Evolutionary conservation across 2,329 filamentous ascomycete genomes (phyloP), one percentile per base, ranked within the genome.

Genomic region (Beauveria sp.): DNA sequence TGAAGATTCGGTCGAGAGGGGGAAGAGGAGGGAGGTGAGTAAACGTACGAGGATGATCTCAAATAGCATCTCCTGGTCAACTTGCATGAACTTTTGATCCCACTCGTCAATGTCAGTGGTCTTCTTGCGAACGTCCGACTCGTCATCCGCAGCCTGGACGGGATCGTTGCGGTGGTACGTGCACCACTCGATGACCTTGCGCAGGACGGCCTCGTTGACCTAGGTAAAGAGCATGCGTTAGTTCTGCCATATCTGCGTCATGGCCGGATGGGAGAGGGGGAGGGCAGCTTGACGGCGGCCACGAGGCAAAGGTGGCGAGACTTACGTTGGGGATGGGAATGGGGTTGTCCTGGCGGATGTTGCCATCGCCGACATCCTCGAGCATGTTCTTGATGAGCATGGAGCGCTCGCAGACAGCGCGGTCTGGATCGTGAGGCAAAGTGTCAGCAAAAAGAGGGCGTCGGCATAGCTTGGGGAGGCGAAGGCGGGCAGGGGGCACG

Each of bases 31-130:
- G 38, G 10, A 34, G 8, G 28, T 22, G 26, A 12, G 18, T 34
- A 16, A 60, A 81, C 88, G 63, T 83, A 95, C 91, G 28, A 99
- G 83, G 69, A 99, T 99, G 72, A 99, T 98, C 81, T 99, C 95
- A 68, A 99, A 99, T 1, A 99, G 85, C 95, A 99, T 98, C 79
- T 99, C 95, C 74, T 99, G 95, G 75, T 99, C 95, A 20, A 99
- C 95, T 78, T 98, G 93, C 95, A 99, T 98, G 77, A 98, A 99
- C 79, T 99, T 99, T 77, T 98, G 93, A 70, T 99, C 95, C 95
- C 95, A 99, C 78, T 99, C 95, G 64, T 98, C 95, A 67, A 99
- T 99, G 70, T 99, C 95, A 52, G 95, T 98, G 1, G 93, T 96
- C 86, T 96, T 97, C 83, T 97, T 97, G 69, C 95, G 91, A 56